Evolutionary conservation across 108 stramenopile species (phyloP), one percentile per base, ranked within the genome.

Genomic region (Stephanodiscus minutulus): DNA sequence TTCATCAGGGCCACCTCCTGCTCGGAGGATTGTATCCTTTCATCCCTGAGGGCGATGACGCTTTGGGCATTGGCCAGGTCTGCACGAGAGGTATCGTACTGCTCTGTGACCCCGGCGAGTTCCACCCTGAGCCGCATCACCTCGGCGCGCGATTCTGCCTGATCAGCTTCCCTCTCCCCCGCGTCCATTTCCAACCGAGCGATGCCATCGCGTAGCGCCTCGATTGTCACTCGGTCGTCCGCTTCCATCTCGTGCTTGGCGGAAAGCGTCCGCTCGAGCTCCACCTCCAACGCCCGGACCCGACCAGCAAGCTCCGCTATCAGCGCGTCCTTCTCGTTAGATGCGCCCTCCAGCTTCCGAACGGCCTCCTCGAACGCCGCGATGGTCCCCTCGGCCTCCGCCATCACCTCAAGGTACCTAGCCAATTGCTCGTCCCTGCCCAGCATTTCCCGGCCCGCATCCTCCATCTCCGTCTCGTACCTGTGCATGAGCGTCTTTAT

Each of bases 331-430:
- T 78, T 78, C 20, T 54, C 70, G 18, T 47, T 58, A 17, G 65
- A 66, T 29, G 70, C 70, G 47, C 39, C 64, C 15, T 67, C 59
- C 18, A 78, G 33, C 13, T n/a, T 49, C 24, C 66, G 48, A 33
- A 78, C 61, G 10, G 77, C 54, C 25, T 59, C 62, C 50, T 72
- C 70, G 65, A 78, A 67, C 27, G 61, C 65, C 64, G 47, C 21
- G 0, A 78, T 60, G 5, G 70, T 56, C 36, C 22, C 31, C 46
- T 72, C 54, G 15, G 70, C 70, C 31, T 78, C 77, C 21, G 37
- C n/a, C 60, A 78, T 24, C 3, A 66, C 61, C 39, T 3, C 21
- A 13, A 53, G 63, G 18, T 67, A 64, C 20, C 33, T 35, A 1
- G 71, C 28, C 13, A 72, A 24, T 10, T 72, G 35, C 35, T 35